Conservation (phyloP, 306 rosid species). For the Inga laurina region DNA sequence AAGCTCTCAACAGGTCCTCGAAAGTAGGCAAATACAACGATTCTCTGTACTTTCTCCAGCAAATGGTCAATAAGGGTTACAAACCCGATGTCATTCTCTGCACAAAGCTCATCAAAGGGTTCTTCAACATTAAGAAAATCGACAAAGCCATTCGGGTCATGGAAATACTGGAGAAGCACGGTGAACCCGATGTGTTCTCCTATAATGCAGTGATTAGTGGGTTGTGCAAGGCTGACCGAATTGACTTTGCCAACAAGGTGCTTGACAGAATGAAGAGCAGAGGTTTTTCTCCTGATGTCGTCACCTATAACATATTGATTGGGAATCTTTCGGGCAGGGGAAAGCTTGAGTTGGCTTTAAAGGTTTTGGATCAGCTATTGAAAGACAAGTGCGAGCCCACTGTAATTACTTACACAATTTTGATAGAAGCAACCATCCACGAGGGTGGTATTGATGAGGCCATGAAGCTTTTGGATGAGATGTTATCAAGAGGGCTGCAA, state of each 20-base stretch:
- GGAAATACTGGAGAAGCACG: conserved; percentile 74
- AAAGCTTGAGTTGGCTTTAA: conserved; percentile 54
- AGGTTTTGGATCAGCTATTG: conserved; percentile 66
- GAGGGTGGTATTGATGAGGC: conserved; percentile 68
- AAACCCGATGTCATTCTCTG: conserved; percentile 72
- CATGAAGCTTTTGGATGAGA: conserved; percentile 70
- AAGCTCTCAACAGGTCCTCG: conserved; percentile 62
- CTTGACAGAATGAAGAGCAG: conserved; percentile 69
- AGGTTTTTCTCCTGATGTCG: conserved; percentile 73
- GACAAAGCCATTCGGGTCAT: conserved; percentile 67
- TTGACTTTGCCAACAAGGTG: conserved; percentile 61
- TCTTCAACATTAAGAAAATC: conserved; percentile 56
- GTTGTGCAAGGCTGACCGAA: conserved; percentile 57
- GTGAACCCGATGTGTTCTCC: conserved; percentile 78
- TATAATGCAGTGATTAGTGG: conserved; percentile 83
- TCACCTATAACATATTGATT: conserved; percentile 82
- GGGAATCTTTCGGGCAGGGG: conserved; percentile 75
- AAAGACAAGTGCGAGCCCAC: conserved; percentile 71
- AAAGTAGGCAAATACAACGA: conserved; percentile 67
- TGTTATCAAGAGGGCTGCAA: conserved; percentile 65
- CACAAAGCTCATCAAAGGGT: conserved; percentile 79
- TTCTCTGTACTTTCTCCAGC: conserved; percentile 69
- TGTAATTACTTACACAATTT: conserved; percentile 75
- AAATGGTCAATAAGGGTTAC: conserved; percentile 61
- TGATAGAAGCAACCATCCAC: conserved; percentile 79